Conservation (phyloP, 192 early-diverging fungal genomes). For the Entomortierella chlamydospora region DNA sequence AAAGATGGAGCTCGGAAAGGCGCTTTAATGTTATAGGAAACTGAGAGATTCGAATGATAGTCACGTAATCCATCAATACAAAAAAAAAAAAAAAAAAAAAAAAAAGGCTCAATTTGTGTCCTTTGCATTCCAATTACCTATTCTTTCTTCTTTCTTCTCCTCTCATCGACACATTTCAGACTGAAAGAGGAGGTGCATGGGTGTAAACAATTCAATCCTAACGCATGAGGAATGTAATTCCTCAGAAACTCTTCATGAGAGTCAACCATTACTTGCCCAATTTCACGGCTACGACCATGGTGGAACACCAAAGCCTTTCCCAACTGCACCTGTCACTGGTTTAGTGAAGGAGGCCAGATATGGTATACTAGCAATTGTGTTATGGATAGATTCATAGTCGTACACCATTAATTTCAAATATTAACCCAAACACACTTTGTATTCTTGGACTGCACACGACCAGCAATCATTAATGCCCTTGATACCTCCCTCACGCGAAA, state of each 20-base stretch:
- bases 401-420: too few species aligned
- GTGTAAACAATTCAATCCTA: conserved; percentile 13
- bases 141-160: not conserved
- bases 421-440: too few species aligned
- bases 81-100: not conserved
- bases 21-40: conserved; percentile 52
- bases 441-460: not conserved
- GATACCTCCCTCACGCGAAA: conserved; percentile 47
- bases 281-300: conserved; percentile 13
- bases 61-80: not conserved
- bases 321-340: conserved; percentile 44
- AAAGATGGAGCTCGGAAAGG: conserved; percentile 89
- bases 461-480: conserved; percentile 47
- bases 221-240: conserved; percentile 16
- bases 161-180: not conserved
- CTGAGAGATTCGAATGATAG: not conserved
- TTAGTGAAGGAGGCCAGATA: conserved; percentile 45
- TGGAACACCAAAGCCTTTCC: conserved; percentile 28
- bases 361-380: conserved; percentile 13
- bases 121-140: not conserved
- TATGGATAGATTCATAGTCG: not conserved
- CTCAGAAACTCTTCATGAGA: conserved; percentile 3
- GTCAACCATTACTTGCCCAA: conserved; percentile 18
- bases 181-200: conserved; percentile 10
- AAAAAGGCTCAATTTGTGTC: not conserved